These are phyloP conservation scores for Cavenderia fasciculata DNA, from an alignment of 78 protist species.

Conservation along the genomic window DNA sequence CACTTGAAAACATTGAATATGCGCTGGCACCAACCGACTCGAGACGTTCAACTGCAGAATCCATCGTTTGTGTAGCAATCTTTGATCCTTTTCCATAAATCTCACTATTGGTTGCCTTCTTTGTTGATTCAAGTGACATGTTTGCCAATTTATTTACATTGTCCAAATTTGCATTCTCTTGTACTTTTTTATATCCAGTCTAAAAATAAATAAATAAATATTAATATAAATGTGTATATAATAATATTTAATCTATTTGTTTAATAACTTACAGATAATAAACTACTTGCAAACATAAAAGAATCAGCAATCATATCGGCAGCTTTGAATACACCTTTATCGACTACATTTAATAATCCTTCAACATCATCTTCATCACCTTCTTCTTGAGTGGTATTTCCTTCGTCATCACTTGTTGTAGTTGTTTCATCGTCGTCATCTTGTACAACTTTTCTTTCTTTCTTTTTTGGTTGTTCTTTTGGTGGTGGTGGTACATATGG, in stretches of 20 bases:
- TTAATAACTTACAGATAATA: slow-evolving; percentile 26
- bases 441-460: slow-evolving; percentile 5
- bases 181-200: slow-evolving; percentile 68
- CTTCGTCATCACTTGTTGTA: neutral
- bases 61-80: slow-evolving; percentile 59
- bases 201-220: neutral
- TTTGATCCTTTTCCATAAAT: slow-evolving; percentile 59
- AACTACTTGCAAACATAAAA: slow-evolving; percentile 33
- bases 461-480: neutral
- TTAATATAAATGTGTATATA: neutral
- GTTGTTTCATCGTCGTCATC: slow-evolving; percentile 14
- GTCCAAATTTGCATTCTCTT: slow-evolving; percentile 59
- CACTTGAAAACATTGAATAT: slow-evolving; percentile 50
- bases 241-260: neutral
- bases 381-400: neutral
- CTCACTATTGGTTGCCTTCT: slow-evolving; percentile 61
- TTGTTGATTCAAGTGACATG: slow-evolving; percentile 39
- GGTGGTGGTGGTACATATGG: neutral
- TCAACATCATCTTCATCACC: slow-evolving; percentile 21
- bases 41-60: slow-evolving; percentile 28
- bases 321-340: slow-evolving; percentile 67
- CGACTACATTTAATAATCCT: slow-evolving; percentile 25
- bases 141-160: slow-evolving; percentile 55
- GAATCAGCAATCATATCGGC: slow-evolving; percentile 76
- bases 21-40: slow-evolving; percentile 70